A percentile compares a stretch with the other conserved stretches of the same genome.
Conservation (phyloP, 805 yeast genomes). For the Candida silvicultrix region DNA sequence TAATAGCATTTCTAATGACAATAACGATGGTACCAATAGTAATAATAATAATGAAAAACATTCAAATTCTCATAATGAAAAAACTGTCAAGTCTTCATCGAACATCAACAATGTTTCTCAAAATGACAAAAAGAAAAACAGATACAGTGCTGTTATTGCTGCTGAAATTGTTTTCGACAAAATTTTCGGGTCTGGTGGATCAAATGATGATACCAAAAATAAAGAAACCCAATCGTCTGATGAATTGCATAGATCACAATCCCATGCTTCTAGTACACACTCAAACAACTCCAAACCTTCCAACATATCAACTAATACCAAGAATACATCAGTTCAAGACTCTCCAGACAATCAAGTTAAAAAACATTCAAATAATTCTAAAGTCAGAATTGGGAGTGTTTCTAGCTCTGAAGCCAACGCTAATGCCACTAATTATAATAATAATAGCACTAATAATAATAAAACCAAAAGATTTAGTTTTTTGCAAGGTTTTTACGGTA, state of each 20-base stretch:
- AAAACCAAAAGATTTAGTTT: neutral
- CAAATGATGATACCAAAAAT: neutral
- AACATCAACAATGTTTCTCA: neutral
- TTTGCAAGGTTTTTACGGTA: neutral
- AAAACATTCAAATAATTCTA: neutral
- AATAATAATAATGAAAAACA: neutral
- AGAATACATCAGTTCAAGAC: neutral
- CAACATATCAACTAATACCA: neutral
- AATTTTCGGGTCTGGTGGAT: conserved; percentile 16
- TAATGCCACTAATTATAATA: neutral
- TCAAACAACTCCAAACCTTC: neutral
- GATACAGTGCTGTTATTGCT: conserved; percentile 24
- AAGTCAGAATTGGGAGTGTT: neutral
- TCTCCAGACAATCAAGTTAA: neutral
- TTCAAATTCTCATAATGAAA: neutral
- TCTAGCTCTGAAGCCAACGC: neutral
- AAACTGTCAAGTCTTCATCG: neutral
- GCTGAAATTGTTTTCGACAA: conserved; percentile 23
- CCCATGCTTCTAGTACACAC: neutral
- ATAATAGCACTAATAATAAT: neutral
- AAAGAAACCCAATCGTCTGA: neutral
- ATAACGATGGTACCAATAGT: conserved; percentile 3
- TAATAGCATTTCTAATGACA: neutral
- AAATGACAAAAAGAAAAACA: conserved; percentile 12
- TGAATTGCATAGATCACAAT: neutral